These are phyloP conservation scores for Cryphonectria nitschkei DNA, from an alignment of 2,329 filamentous ascomycete species.

Conservation along the genomic window DNA sequence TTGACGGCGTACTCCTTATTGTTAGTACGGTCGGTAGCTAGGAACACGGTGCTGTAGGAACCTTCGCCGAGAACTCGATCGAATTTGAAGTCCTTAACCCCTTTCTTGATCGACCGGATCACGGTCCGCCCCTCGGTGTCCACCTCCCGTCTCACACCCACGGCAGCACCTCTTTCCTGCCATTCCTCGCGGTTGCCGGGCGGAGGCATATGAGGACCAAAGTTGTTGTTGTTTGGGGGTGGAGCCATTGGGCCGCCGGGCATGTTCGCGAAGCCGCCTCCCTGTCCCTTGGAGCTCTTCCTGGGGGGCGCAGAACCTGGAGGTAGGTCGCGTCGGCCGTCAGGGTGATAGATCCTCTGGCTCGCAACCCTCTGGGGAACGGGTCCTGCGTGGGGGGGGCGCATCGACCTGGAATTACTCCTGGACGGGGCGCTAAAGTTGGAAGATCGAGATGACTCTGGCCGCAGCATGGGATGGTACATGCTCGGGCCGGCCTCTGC, in stretches of 20 bases:
- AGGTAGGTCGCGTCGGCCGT: constrained; percentile 53
- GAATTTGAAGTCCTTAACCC: constrained; percentile 95
- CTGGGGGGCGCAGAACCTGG: constrained; percentile 64
- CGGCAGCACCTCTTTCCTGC: constrained; percentile 93
- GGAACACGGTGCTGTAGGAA: constrained; percentile 94
- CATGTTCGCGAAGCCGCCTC: constrained; percentile 55
- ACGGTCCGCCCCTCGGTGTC: constrained; percentile 84
- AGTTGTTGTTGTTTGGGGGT: constrained; percentile 32
- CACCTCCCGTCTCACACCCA: constrained; percentile 78
- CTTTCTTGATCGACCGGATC: constrained; percentile 88
- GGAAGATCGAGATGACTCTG: constrained; percentile 62
- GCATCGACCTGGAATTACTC: constrained; percentile 65
- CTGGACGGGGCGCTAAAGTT: constrained; percentile 59
- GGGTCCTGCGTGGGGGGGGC: constrained; percentile 58
- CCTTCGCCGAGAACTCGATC: constrained; percentile 90
- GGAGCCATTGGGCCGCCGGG: constrained; percentile 49
- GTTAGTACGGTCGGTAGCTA: constrained; percentile 88
- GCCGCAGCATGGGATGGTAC: constrained; percentile 47
- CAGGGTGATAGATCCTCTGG: constrained; percentile 68
- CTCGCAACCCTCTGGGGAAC: constrained; percentile 71
- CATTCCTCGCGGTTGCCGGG: constrained; percentile 81
- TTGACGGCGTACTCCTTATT: constrained; percentile 97
- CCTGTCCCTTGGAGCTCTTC: constrained; percentile 74
- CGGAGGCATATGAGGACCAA: constrained; percentile 46
- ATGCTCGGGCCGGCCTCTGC: constrained; percentile 40